These are phyloP conservation scores for Ceratocystis smalleyi DNA, from an alignment of 2,329 filamentous ascomycete genomes.

Conservation along the genomic window DNA sequence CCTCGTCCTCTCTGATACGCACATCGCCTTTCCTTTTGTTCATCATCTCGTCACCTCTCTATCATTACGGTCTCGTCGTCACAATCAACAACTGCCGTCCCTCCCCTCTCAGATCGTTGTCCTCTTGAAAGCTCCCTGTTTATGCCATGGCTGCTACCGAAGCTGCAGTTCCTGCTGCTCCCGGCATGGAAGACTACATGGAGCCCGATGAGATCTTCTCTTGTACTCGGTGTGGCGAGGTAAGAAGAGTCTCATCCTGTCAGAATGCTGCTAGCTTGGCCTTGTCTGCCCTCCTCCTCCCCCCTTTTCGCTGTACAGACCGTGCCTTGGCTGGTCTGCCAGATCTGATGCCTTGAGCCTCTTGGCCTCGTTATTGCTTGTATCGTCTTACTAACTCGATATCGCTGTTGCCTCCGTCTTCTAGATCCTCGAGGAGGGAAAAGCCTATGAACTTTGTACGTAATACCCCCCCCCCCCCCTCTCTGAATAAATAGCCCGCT, in stretches of 20 bases:
- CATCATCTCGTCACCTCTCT: background rate
- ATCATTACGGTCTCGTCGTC: too few species aligned
- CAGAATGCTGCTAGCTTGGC: background rate
- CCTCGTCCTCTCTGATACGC: background rate
- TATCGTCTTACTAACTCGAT: background rate
- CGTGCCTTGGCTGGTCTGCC: too few species aligned
- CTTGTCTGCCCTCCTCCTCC: background rate
- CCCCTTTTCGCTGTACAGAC: background rate
- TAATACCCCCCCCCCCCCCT: constrained; percentile 17
- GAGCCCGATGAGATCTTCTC: constrained; percentile 69
- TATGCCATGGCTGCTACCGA: background rate
- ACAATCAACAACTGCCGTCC: background rate
- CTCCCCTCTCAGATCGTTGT: too few species aligned
- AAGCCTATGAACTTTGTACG: constrained; percentile 90
- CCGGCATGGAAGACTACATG: constrained; percentile 43
- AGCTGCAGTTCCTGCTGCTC: constrained; percentile 22
- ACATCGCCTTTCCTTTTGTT: background rate
- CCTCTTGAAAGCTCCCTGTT: background rate
- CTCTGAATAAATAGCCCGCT: too few species aligned
- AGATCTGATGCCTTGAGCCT: too few species aligned
- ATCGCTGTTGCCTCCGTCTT: constrained; percentile 7
- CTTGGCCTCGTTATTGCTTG: too few species aligned
- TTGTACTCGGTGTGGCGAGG: constrained; percentile 87
- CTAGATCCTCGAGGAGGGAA: constrained; percentile 94
- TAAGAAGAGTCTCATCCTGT: constrained; percentile 28